Evolutionary conservation across 139 green algal genomes (phyloP).

Genomic region (Trebouxia sp.): DNA sequence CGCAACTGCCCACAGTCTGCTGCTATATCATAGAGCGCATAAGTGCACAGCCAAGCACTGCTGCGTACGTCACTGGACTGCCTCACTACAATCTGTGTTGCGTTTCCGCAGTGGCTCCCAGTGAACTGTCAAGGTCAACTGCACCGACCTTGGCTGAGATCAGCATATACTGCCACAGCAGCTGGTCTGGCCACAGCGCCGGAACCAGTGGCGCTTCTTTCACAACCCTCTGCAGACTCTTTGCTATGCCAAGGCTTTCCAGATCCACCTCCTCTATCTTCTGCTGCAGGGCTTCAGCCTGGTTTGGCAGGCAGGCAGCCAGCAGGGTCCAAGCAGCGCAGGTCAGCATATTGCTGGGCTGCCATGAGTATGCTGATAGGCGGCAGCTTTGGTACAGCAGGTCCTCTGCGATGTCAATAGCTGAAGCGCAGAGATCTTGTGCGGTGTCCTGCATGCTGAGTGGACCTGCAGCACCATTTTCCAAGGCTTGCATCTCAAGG

Average conservation of each 20-base stretch:
- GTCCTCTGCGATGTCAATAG: background rate
- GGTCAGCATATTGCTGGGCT: slow-evolving; percentile 15
- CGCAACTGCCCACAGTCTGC: too few relatives aligned
- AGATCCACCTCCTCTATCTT: background rate
- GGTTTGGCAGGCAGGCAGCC: background rate
- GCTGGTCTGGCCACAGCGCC: background rate
- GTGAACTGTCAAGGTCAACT: background rate
- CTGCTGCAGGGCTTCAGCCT: background rate
- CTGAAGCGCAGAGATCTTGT: too few relatives aligned
- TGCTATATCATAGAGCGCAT: too few relatives aligned
- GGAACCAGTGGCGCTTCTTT: background rate
- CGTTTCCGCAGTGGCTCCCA: too few relatives aligned
- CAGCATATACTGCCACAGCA: background rate
- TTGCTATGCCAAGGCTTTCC: background rate
- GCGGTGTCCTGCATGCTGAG: background rate
- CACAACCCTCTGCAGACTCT: background rate
- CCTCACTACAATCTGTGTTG: too few relatives aligned
- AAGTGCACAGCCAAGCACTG: too few relatives aligned
- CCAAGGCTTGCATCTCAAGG: background rate
- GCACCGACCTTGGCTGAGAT: background rate
- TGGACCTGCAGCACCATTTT: background rate
- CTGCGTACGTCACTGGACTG: too few relatives aligned
- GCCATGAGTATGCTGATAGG: slow-evolving; percentile 9
- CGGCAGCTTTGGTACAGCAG: slow-evolving; percentile 1
- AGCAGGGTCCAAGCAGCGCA: slow-evolving; percentile 14